Percentiles rank a stretch among this genome's conserved stretches.
Evolutionary conservation across 1,139 yeast genomes (phyloP).

Genomic region (Saccharomyces hybrid): DNA sequence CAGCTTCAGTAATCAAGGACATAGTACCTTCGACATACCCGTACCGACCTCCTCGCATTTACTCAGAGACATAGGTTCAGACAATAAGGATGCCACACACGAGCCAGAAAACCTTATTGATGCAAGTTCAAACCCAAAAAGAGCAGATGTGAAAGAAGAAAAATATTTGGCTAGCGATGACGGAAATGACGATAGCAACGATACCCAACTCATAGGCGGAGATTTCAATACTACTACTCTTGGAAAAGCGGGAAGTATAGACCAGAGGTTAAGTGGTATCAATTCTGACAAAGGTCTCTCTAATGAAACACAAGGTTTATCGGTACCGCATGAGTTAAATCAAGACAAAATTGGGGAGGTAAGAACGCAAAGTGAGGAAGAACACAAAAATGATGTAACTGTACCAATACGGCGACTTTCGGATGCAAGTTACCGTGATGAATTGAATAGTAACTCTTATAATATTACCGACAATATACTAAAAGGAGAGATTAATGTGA

Average conservation of each 20-base stretch:
- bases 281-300: neutral
- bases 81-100: neutral
- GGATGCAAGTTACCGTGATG: neutral
- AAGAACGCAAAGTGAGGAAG: neutral
- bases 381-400: neutral
- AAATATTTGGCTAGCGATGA: neutral
- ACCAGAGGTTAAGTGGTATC: neutral
- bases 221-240: neutral
- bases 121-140: neutral
- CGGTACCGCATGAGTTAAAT: neutral
- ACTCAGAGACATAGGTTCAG: neutral
- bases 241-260: neutral
- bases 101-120: constrained; percentile 3
- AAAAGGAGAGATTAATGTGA: neutral
- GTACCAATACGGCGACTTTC: neutral
- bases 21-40: constrained; percentile 28
- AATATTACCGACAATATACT: neutral
- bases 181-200: neutral
- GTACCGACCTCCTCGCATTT: constrained; percentile 3
- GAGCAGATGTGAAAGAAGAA: neutral
- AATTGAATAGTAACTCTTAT: neutral
- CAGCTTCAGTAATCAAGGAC: constrained; percentile 27
- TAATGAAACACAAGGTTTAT: neutral
- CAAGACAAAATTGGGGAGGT: neutral
- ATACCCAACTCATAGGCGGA: neutral